These are phyloP conservation scores for Lotmaria passim DNA, from an alignment of 208 protist genomes.

Conservation along the genomic window DNA sequence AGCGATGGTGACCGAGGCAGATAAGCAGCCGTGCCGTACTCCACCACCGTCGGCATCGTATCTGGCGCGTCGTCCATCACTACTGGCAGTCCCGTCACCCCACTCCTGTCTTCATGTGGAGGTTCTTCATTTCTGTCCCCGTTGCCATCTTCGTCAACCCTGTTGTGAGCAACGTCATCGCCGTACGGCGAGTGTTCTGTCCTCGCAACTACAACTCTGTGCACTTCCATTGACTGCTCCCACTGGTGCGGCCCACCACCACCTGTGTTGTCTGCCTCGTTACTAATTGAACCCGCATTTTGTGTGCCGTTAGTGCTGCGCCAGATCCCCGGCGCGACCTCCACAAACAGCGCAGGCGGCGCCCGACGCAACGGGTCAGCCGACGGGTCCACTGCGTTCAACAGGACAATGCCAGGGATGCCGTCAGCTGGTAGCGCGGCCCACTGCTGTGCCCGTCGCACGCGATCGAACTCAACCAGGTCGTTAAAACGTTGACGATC, in stretches of 20 bases:
- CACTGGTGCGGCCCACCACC: neutral
- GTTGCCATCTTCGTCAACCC: too few species aligned
- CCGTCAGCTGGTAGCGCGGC: neutral
- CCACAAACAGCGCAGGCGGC: conserved; percentile 2
- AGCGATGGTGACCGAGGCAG: neutral
- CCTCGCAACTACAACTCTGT: too few species aligned
- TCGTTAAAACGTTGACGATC: conserved; percentile 5
- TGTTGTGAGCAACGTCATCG: too few species aligned
- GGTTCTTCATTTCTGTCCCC: neutral
- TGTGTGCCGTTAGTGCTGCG: neutral
- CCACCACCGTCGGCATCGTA: neutral
- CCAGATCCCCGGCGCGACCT: conserved; percentile 2
- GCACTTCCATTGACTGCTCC: too few species aligned
- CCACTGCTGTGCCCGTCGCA: conserved; percentile 12
- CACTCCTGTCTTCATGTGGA: neutral
- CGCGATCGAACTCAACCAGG: conserved; percentile 6
- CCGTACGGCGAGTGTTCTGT: too few species aligned
- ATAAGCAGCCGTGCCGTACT: conserved; percentile 4
- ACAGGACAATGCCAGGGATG: neutral
- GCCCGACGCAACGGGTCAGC: neutral
- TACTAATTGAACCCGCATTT: too few species aligned
- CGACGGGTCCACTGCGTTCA: neutral
- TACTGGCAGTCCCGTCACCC: neutral
- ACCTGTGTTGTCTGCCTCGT: too few species aligned
- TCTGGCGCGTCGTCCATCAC: neutral